Percentiles rank a stretch among this genome's conserved stretches.
Conservation (phyloP, 129 eudicot genomes). For the sunflower (Helianthus annuus) region HanXRQr2.0-SUNRISE NC_035440.2:165796911-165797410, state of each 20-base stretch:
- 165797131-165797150: slow-evolving; percentile 55
- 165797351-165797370: slow-evolving; percentile 57
- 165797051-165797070: slow-evolving; percentile 57
- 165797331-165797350: slow-evolving; percentile 87
- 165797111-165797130: slow-evolving; percentile 53
- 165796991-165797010: slow-evolving; percentile 70
- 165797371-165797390: slow-evolving; percentile 70
- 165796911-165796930: slow-evolving; percentile 80
- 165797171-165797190: slow-evolving; percentile 64
- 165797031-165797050: slow-evolving; percentile 62
- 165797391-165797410: slow-evolving; percentile 83
- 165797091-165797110: slow-evolving; percentile 59
- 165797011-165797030: slow-evolving; percentile 62
- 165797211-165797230: slow-evolving; percentile 57
- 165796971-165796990: slow-evolving; percentile 67
- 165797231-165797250: slow-evolving; percentile 55
- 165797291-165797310: slow-evolving; percentile 77
- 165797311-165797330: slow-evolving; percentile 64
- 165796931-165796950: slow-evolving; percentile 56
- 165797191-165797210: slow-evolving; percentile 60
- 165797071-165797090: slow-evolving; percentile 46
- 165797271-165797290: slow-evolving; percentile 63
- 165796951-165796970: slow-evolving; percentile 37
- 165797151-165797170: slow-evolving; percentile 59
- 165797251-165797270: slow-evolving; percentile 68